Base-by-base conservation (phyloP, 352 stramenopile genomes). In the Phytopythium helicoides region DNA sequence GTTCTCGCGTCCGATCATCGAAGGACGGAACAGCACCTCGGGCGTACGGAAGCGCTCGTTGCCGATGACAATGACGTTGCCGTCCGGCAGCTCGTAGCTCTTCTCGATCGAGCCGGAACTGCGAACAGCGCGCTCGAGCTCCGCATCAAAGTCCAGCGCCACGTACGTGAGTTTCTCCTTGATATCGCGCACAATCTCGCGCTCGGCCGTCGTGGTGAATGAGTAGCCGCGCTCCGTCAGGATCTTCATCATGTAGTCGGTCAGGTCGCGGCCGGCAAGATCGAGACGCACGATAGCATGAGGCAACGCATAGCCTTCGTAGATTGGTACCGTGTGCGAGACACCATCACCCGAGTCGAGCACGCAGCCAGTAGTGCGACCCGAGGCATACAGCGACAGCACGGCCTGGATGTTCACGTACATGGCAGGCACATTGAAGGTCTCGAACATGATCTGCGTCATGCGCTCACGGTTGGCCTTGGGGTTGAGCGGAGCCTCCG, bases 141-240 rank as follows among this genome's bases (percentile, higher is more conserved):
- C 94, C 51, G 86, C 58, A 60, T 98, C 89, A 51, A 95, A 98
- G 67, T 98, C 88, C 36, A 96, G 68, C 12, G 94, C 92, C 4
- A 98, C 69, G 74, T 98, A 99, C 47, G 86, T 95, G 21, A 99
- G 79, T 69, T 97, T 98, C 78, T 99, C 96, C 89, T 99, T 99
- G 70, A 99, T 98, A 71, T 99, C 95, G 56, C 84, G 60, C 47
- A 84, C 74, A 66, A 98, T 98, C 79, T 99, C 95, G 61, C 93
- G 85, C 60, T 98, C 93, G 47, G 92, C 92, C 31, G 88, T 96
- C 33, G 92, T 98, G 19, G 86, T 97, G 84, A 98, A 97, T 33
- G 85, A 92, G 76, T 98, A 98, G 48, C 93, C 92, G 64, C 90
- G 82, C 70, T 97, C 90, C 6, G 88, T 97, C 51, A 98, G 65